Evolutionary conservation across 2,329 filamentous ascomycete genomes (phyloP).

Genomic region (Allantophomopsis lycopodina): DNA sequence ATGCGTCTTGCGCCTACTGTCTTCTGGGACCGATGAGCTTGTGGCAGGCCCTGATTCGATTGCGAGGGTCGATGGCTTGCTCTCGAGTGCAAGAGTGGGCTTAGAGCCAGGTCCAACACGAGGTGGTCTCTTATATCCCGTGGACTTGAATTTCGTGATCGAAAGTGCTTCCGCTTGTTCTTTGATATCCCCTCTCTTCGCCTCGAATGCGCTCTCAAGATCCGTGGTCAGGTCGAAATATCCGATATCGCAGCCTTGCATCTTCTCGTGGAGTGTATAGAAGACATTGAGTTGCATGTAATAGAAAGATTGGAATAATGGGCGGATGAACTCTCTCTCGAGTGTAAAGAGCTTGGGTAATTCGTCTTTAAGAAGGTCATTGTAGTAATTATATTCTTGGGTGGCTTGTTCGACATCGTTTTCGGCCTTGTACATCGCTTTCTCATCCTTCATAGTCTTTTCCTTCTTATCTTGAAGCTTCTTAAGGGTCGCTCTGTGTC

Average conservation of each 20-base stretch:
- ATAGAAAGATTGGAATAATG: constrained; percentile 97
- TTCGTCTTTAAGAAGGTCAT: constrained; percentile 92
- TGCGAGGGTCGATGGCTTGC: constrained; percentile 16
- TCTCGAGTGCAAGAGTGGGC: constrained; percentile 14
- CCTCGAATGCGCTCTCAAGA: constrained; percentile 80
- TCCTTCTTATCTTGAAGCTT: constrained; percentile 98
- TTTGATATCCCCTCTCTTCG: constrained; percentile 80
- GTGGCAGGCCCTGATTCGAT: constrained; percentile 3
- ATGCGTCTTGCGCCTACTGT: constrained; percentile 21
- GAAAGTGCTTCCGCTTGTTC: constrained; percentile 70
- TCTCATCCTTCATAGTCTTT: constrained; percentile 90
- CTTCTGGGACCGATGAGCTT: constrained; percentile 16
- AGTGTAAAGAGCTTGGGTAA: constrained; percentile 81
- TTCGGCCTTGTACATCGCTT: constrained; percentile 91
- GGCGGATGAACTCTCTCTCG: constrained; percentile 89
- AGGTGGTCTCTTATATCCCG: constrained; percentile 43
- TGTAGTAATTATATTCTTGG: constrained; percentile 96
- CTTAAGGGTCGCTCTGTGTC: constrained; percentile 70
- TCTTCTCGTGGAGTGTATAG: constrained; percentile 94
- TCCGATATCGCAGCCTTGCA: constrained; percentile 94
- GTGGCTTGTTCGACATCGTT: constrained; percentile 83
- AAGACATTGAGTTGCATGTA: constrained; percentile 99
- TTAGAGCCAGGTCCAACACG: constrained; percentile 3
- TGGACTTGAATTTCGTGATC: constrained; percentile 87
- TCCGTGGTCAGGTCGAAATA: constrained; percentile 91